Evolutionary conservation across 78 protist species (phyloP), one percentile per base, ranked within the genome.

Genomic region (Bodo saltans): DNA sequence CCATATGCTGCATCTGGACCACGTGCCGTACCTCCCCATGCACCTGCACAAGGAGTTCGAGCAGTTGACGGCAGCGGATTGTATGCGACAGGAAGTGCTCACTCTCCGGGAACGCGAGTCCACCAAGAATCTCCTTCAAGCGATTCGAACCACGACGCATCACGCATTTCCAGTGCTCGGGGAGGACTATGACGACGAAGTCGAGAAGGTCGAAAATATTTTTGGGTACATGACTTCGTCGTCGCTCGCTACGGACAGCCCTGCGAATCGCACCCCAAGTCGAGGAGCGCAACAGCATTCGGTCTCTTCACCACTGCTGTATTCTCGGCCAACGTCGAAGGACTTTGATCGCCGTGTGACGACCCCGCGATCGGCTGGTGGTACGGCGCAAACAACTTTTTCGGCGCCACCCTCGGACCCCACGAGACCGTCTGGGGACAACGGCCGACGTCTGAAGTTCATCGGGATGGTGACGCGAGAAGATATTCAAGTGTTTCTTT

Each of bases 131-230:
- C 25, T 81, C 11, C 35, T 69, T 29, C 3, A 28, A n/a, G 72
- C 47, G 37, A 29, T 83, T 38, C 12, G 3, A 12, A 2, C 60
- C 29, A 47, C 71, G 42, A 1, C 25, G 42, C 86, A 83, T 33
- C 12, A 83, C 35, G 83, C 78, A 1, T 83, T 83, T 34, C 86
- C 86, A 2, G 79, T 83, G 30, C 70, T 83, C 47, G 86, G 70
- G 17, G 39, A 33, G n/a, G 41, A n/a, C n/a, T n/a, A n/a, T n/a
- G n/a, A n/a, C n/a, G n/a, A n/a, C n/a, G n/a, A n/a, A n/a, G n/a
- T n/a, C n/a, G n/a, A 79, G 21, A 68, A 78, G 34, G 40, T 72
- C 40, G 75, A 72, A 26, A 8, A 30, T 8, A 35, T 74, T 21
- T 74, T 74, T 26, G 79, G 79, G 32, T 35, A 35, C 60, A 74